Evolutionary conservation across 2,329 filamentous ascomycete species (phyloP).

Genomic region (Lojkania enalia): DNA sequence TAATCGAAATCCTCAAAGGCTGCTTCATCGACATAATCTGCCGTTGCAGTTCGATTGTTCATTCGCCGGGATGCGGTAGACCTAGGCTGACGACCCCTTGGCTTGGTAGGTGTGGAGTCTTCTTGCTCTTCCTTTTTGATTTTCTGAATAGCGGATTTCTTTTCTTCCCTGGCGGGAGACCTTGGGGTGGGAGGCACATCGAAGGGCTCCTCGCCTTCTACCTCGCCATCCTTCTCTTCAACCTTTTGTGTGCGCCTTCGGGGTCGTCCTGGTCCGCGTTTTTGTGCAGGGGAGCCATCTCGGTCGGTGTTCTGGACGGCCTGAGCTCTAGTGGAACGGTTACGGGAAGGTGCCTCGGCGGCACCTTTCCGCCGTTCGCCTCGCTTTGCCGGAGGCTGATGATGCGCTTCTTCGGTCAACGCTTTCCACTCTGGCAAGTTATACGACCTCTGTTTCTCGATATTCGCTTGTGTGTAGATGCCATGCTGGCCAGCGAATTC

Average conservation of each 20-base stretch:
- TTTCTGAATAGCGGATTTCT: conserved; percentile 34
- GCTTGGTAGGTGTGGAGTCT: conserved; percentile 57
- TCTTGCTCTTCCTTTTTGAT: conserved; percentile 45
- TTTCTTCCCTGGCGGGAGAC: conserved; percentile 48
- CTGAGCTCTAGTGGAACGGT: conserved; percentile 39
- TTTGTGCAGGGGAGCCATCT: conserved; percentile 45
- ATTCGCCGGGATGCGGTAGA: conserved; percentile 87
- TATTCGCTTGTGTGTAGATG: conserved; percentile 95
- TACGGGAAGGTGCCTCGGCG: conserved; percentile 35
- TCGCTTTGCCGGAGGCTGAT: conserved; percentile 89
- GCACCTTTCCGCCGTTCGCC: conserved; percentile 70
- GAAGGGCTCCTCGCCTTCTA: conserved; percentile 33
- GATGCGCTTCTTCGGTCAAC: conserved; percentile 90
- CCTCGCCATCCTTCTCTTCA: conserved; percentile 39
- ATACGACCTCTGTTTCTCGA: conserved; percentile 93
- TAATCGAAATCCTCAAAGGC: conserved; percentile 93
- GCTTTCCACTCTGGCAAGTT: conserved; percentile 96
- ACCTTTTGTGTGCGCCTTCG: conserved; percentile 38
- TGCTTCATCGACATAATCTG: conserved; percentile 82
- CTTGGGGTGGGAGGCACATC: conserved; percentile 48
- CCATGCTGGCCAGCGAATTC: conserved; percentile 96
- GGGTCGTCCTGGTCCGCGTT: conserved; percentile 56
- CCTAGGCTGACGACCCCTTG: conserved; percentile 47
- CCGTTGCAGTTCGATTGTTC: conserved; percentile 77
- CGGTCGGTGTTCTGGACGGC: conserved; percentile 32